phyloP scores from a whole-genome alignment of 2,329 filamentous ascomycete genomes.

The Fusarium hainanense region DNA sequence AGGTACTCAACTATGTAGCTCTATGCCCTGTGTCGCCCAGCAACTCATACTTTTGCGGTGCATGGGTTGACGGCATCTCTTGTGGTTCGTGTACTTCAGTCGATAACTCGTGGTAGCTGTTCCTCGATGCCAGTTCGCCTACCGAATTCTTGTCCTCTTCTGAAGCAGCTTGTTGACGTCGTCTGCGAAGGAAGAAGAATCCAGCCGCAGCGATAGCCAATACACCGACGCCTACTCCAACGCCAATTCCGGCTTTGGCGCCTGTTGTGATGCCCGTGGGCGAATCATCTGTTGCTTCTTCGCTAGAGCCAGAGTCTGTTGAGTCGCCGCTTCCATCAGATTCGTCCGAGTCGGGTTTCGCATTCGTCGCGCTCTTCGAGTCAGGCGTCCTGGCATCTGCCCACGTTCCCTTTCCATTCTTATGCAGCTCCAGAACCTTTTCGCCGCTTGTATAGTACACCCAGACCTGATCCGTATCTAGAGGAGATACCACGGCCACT shows the following conservation, averaged over 20 bases:
- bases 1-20: background rate
- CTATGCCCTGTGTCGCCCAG: conserved; percentile 15
- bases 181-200: conserved; percentile 12
- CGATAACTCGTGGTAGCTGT: conserved; percentile 18
- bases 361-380: background rate
- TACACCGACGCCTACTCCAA: conserved; percentile 6
- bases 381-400: background rate
- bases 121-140: conserved; percentile 2
- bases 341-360: background rate
- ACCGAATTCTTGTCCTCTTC: background rate
- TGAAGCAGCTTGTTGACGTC: background rate
- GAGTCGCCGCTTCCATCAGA: background rate
- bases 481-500: conserved; percentile 21
- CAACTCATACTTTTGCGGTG: conserved; percentile 10
- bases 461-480: conserved; percentile 21
- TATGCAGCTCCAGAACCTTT: conserved; percentile 17
- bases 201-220: background rate
- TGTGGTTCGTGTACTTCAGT: conserved; percentile 7
- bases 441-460: conserved; percentile 26
- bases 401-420: conserved; percentile 8
- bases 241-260: conserved; percentile 24
- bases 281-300: background rate
- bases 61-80: conserved; percentile 3
- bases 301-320: background rate
- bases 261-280: conserved; percentile 13